phyloP scores from a whole-genome alignment of 345 rosid species.

The Brassica cretica region DNA sequence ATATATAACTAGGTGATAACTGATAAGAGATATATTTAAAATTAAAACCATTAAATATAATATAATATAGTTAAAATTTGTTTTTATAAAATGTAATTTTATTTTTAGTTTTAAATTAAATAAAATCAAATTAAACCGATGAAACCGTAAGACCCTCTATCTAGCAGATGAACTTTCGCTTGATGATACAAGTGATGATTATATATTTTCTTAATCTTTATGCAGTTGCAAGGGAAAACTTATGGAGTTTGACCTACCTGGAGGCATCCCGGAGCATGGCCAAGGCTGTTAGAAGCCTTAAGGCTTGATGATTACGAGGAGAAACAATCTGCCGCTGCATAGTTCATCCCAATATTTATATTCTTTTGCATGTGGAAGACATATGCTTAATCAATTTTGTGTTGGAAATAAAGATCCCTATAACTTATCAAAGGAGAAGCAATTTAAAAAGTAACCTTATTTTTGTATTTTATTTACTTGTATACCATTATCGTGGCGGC shows the following conservation, averaged over 20 bases:
- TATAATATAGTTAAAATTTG: too few species aligned
- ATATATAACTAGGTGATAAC: too few species aligned
- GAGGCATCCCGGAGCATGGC: constrained; percentile 97
- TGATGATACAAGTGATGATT: neutral
- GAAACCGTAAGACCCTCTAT: constrained; percentile 54
- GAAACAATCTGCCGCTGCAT: constrained; percentile 70
- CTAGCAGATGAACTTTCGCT: neutral
- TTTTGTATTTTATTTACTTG: too few species aligned
- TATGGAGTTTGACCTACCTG: constrained; percentile 84
- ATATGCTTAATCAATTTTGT: constrained; percentile 60
- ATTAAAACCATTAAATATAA: too few species aligned
- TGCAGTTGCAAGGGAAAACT: constrained; percentile 71
- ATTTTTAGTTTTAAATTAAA: too few species aligned
- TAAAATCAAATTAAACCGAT: neutral
- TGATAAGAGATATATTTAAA: too few species aligned
- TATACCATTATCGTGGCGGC: too few species aligned
- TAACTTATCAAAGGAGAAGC: too few species aligned
- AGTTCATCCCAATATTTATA: constrained; percentile 38
- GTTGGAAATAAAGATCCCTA: constrained; percentile 24
- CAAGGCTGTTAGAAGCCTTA: constrained; percentile 83
- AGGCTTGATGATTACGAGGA: constrained; percentile 78
- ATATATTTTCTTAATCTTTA: neutral
- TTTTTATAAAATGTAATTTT: too few species aligned
- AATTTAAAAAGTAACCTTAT: too few species aligned
- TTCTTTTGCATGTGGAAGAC: constrained; percentile 58